Evolutionary conservation across 164 flowering plant species (phyloP).

Genomic region (Vitis rupestris): DNA sequence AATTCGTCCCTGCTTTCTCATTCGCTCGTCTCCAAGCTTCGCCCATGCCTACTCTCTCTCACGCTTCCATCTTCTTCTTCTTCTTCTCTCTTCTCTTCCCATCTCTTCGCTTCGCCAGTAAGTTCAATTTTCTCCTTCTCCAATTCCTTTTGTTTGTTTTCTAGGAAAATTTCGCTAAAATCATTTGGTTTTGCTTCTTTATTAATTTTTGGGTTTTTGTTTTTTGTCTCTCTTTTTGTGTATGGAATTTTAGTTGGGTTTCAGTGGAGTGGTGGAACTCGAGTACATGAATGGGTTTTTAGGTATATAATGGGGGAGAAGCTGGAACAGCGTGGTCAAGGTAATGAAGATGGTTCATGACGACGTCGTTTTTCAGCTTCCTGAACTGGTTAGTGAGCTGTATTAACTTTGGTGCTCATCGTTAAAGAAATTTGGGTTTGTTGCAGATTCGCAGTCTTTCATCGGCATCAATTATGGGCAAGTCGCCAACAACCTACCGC

Average conservation of each 20-base stretch:
- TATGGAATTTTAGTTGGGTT: no score
- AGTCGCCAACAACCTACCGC: constrained; percentile 57
- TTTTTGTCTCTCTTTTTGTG: no score
- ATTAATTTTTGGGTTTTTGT: no score
- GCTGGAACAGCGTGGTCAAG: no score
- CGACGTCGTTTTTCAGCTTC: no score
- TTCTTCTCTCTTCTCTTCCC: constrained; percentile 7
- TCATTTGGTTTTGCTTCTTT: not conserved
- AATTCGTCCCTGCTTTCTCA: not conserved
- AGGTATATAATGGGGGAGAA: no score
- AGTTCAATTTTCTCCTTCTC: not conserved
- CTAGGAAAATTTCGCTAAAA: not conserved
- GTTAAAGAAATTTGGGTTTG: not conserved
- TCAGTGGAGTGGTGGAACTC: no score
- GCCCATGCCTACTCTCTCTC: constrained; percentile 8
- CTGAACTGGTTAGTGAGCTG: no score
- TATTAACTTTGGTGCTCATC: no score
- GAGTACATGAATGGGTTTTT: no score
- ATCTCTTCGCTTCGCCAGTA: constrained; percentile 8
- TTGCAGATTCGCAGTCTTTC: constrained; percentile 41
- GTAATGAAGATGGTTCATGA: no score
- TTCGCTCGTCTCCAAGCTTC: not conserved
- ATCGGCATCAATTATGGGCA: constrained; percentile 53
- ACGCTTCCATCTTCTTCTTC: constrained; percentile 2
- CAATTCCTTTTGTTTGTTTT: not conserved